phyloP scores from a whole-genome alignment of 495 filamentous ascomycete genomes.

The Penicillium malachiteum region DNA sequence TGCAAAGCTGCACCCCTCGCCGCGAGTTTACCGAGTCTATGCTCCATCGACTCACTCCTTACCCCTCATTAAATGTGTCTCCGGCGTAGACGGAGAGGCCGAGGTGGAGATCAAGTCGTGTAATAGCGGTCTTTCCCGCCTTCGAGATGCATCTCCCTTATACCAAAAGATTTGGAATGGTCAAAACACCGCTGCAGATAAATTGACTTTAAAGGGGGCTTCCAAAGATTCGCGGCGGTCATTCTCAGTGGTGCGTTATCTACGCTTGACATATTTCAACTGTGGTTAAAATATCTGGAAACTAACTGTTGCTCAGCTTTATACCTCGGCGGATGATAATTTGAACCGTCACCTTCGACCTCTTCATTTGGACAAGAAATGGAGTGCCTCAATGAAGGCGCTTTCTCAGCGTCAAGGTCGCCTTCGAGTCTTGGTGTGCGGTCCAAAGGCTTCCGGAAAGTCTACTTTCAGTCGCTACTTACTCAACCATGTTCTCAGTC shows the following conservation, averaged over 20 bases:
- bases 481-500: constrained; percentile 69
- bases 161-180: constrained; percentile 77
- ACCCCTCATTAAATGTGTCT: constrained; percentile 62
- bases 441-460: constrained; percentile 82
- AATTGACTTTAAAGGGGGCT: constrained; percentile 32
- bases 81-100: constrained; percentile 45
- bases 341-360: constrained; percentile 55
- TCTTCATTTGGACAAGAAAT: constrained; percentile 63
- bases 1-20: constrained; percentile 56
- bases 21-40: constrained; percentile 59
- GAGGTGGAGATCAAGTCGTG: constrained; percentile 55
- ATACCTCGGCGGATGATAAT: constrained; percentile 47
- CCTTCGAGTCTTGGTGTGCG: constrained; percentile 61
- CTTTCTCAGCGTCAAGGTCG: constrained; percentile 36
- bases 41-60: constrained; percentile 76
- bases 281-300: neutral
- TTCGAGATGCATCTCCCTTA: constrained; percentile 63
- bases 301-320: constrained; percentile 33
- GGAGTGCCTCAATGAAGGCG: constrained; percentile 50
- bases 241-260: constrained; percentile 44
- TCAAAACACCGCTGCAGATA: constrained; percentile 37
- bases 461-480: constrained; percentile 81
- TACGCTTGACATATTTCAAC: neutral
- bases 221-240: constrained; percentile 28
- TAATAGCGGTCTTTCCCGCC: constrained; percentile 51